Conservation (phyloP, 2,329 filamentous ascomycete genomes). For the Amauroascus verrucosus region DNA sequence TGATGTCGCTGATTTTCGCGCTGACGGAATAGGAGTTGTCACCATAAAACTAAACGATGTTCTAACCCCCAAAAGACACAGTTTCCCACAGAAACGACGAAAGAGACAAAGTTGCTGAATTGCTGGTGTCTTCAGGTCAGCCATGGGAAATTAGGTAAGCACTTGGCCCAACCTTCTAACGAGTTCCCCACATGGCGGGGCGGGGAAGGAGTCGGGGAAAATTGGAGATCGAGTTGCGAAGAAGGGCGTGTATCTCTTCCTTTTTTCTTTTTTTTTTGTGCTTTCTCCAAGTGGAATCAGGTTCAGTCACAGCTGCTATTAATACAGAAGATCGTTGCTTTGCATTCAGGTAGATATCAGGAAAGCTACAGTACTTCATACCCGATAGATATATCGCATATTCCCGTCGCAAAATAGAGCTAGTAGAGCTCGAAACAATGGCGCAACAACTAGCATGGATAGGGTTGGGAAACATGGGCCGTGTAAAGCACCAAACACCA, state of each 20-base stretch:
- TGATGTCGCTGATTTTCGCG: neutral
- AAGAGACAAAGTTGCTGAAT: neutral
- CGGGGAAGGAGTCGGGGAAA: neutral
- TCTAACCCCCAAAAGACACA: too few species aligned
- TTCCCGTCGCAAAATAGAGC: neutral
- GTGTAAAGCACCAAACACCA: slow-evolving; percentile 12
- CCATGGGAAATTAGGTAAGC: neutral
- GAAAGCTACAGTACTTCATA: too few species aligned
- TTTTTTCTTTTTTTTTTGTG: neutral
- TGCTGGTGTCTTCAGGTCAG: neutral
- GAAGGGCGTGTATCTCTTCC: neutral
- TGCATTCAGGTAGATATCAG: neutral
- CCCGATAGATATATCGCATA: neutral
- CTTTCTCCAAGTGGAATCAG: neutral
- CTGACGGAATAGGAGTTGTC: too few species aligned
- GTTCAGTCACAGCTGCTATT: neutral
- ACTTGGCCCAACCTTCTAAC: neutral
- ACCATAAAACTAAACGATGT: too few species aligned
- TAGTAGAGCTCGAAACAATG: neutral
- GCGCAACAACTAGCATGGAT: slow-evolving; percentile 18
- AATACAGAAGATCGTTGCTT: neutral
- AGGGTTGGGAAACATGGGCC: slow-evolving; percentile 22
- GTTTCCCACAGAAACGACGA: neutral
- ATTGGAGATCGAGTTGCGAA: neutral
- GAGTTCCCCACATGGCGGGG: neutral